Conservation (phyloP, 768 basidiomycete species). For the Hericium alpestre region DNA sequence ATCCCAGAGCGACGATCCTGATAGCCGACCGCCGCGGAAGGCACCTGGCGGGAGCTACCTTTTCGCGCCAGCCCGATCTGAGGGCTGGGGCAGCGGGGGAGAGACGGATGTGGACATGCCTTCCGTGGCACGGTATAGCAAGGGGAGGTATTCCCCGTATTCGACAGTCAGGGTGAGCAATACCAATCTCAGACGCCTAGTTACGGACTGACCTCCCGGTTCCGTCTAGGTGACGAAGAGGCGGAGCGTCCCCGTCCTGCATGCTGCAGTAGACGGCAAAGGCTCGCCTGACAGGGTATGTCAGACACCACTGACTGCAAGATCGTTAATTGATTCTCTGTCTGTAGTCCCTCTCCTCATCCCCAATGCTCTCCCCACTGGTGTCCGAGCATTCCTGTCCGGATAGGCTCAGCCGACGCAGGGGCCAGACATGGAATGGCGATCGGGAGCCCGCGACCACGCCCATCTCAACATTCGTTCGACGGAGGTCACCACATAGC, state of each 20-base stretch:
- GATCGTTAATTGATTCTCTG: neutral
- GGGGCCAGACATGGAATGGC: slow-evolving; percentile 17
- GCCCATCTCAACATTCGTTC: slow-evolving; percentile 72
- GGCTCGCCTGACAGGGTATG: slow-evolving; percentile 18
- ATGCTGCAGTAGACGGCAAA: slow-evolving; percentile 13
- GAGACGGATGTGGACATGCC: slow-evolving; percentile 16
- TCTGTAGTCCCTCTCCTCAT: slow-evolving; percentile 19
- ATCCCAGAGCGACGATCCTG: slow-evolving; percentile 13
- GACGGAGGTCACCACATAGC: slow-evolving; percentile 66
- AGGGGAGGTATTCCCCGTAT: slow-evolving; percentile 23
- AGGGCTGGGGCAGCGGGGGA: slow-evolving; percentile 11
- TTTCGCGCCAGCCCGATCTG: slow-evolving; percentile 19
- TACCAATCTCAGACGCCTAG: neutral
- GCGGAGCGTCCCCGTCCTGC: slow-evolving; percentile 18
- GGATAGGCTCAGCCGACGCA: slow-evolving; percentile 9
- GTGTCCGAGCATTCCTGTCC: slow-evolving; percentile 5
- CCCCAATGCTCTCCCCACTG: slow-evolving; percentile 17
- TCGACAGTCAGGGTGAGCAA: slow-evolving; percentile 19
- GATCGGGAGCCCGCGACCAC: slow-evolving; percentile 30
- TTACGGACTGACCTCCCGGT: neutral
- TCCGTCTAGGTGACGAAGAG: slow-evolving; percentile 17
- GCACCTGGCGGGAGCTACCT: slow-evolving; percentile 10
- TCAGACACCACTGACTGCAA: neutral
- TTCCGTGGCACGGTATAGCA: slow-evolving; percentile 14
- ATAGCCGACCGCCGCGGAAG: neutral